Conservation (phyloP, 768 basidiomycete genomes). For the Leucocoprinus leucothites region DNA sequence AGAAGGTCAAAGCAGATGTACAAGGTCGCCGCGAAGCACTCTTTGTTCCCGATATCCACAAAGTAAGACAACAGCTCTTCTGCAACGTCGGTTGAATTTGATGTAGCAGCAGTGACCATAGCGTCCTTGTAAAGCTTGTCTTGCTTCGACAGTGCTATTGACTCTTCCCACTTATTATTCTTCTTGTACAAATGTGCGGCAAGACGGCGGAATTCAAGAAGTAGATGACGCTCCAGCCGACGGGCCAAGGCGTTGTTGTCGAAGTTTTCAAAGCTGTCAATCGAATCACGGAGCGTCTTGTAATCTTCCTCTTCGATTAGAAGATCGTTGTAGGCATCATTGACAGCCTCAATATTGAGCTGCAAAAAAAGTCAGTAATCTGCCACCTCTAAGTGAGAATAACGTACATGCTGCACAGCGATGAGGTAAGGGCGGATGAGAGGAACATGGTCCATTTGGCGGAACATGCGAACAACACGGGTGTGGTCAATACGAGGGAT, state of each 20-base stretch:
- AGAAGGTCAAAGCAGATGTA: slow-evolving; percentile 96
- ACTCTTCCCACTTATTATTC: slow-evolving; percentile 95
- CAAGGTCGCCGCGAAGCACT: slow-evolving; percentile 89
- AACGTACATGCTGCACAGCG: slow-evolving; percentile 85
- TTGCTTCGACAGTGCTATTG: slow-evolving; percentile 90
- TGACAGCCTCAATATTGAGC: slow-evolving; percentile 95
- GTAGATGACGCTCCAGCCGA: slow-evolving; percentile 83
- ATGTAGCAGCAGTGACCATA: slow-evolving; percentile 88
- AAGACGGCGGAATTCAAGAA: slow-evolving; percentile 92
- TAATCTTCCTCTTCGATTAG: slow-evolving; percentile 99
- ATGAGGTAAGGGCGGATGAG: slow-evolving; percentile 96
- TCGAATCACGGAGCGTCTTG: slow-evolving; percentile 95
- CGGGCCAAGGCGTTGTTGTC: slow-evolving; percentile 85
- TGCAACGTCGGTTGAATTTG: slow-evolving; percentile 80
- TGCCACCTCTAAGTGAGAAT: neutral
- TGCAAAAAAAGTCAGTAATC: slow-evolving; percentile 27
- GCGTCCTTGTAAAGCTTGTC: slow-evolving; percentile 98
- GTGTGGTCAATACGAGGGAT: slow-evolving; percentile 94
- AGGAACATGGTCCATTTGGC: slow-evolving; percentile 92
- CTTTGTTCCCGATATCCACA: slow-evolving; percentile 97
- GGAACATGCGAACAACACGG: slow-evolving; percentile 95
- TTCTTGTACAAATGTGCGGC: slow-evolving; percentile 99
- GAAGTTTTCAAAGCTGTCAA: slow-evolving; percentile 98
- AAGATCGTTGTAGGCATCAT: slow-evolving; percentile 97
- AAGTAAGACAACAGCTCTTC: slow-evolving; percentile 96